Percentiles rank a stretch among this genome's conserved stretches.
These are phyloP conservation scores for Pouteria glomerata DNA, from an alignment of 148 eudicot species.

Conservation along the genomic window DNA sequence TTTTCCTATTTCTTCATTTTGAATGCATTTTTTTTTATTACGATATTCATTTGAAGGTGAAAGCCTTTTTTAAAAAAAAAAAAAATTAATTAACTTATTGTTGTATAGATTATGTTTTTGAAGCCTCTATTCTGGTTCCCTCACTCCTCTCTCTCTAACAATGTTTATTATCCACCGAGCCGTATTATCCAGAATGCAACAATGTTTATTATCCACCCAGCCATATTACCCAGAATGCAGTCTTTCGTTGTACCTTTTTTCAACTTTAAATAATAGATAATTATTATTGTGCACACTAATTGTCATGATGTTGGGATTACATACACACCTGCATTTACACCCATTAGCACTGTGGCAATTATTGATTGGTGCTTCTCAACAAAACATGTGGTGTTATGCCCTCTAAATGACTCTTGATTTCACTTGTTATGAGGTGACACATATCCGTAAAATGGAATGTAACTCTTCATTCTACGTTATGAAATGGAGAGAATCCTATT, in stretches of 20 bases:
- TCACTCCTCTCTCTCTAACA: constrained; percentile 17
- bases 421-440: no score
- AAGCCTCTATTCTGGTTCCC: constrained; percentile 36
- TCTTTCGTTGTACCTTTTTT: constrained; percentile 23
- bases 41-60: constrained; percentile 17
- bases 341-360: no score
- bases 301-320: no score
- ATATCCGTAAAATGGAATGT: no score
- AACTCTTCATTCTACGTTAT: no score
- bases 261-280: constrained; percentile 25
- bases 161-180: constrained; percentile 31
- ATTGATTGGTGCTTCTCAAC: not conserved
- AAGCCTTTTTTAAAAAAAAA: no score
- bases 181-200: constrained; percentile 42
- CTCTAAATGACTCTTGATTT: no score
- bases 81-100: constrained; percentile 20
- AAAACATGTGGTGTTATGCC: not conserved
- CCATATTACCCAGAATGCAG: no score
- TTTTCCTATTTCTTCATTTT: not conserved
- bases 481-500: not conserved
- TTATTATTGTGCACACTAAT: no score
- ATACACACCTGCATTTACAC: no score
- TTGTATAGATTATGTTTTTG: constrained; percentile 21
- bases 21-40: constrained; percentile 4
- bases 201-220: no score